A percentile compares a stretch with the other conserved stretches of the same genome.
Conservation (phyloP, 257 asterid genomes). For the Nyctanthes arbortristis region DNA sequence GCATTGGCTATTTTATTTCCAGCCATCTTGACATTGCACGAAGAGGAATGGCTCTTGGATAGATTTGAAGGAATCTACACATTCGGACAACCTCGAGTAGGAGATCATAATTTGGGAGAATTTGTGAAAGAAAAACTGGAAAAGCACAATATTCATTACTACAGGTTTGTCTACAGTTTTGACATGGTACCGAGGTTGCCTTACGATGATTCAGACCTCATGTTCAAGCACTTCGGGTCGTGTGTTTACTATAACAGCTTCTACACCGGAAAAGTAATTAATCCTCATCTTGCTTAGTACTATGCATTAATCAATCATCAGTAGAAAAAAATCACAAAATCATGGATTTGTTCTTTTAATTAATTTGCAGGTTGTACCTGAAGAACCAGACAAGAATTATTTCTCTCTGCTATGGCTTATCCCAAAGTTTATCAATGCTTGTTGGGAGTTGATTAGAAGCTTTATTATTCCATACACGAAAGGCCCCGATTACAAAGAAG, state of each 20-base stretch:
- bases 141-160: conserved; percentile 21
- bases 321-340: no score
- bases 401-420: conserved; percentile 39
- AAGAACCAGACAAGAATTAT: conserved; percentile 63
- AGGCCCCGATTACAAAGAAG: conserved; percentile 43
- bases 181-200: conserved; percentile 65
- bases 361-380: conserved; percentile 37
- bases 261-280: conserved; percentile 37
- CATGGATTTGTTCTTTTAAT: not conserved
- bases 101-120: conserved; percentile 38
- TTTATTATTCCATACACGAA: conserved; percentile 27
- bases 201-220: conserved; percentile 37
- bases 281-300: not conserved
- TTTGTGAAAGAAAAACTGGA: conserved; percentile 31
- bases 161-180: conserved; percentile 42
- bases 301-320: not conserved
- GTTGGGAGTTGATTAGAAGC: conserved; percentile 50
- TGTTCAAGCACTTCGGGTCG: conserved; percentile 67
- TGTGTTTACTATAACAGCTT: conserved; percentile 53
- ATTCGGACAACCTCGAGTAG: conserved; percentile 56
- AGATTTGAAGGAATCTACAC: conserved; percentile 50
- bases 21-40: conserved; percentile 33
- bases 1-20: conserved; percentile 49
- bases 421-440: conserved; percentile 42
- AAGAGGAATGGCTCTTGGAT: conserved; percentile 38